phyloP scores from a whole-genome alignment of 495 filamentous ascomycete species.

The Penicillium desertorum region DNA sequence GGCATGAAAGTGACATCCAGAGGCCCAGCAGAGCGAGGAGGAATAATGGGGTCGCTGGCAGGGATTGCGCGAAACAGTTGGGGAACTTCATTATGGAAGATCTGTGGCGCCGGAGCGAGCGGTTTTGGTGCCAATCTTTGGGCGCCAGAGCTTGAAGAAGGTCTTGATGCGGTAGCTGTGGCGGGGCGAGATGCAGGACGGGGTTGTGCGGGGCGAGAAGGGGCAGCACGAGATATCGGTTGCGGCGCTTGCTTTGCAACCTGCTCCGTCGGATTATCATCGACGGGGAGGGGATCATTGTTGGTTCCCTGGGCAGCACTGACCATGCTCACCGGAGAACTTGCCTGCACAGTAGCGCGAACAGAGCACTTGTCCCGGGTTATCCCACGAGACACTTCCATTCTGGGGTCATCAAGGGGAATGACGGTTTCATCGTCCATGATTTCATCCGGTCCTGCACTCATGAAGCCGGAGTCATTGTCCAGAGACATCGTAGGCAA shows the following conservation, averaged over 20 bases:
- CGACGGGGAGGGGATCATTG: conserved; percentile 21
- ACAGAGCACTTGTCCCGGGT: conserved; percentile 43
- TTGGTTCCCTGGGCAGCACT: conserved; percentile 24
- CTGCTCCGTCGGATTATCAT: conserved; percentile 22
- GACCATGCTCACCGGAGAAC: conserved; percentile 28
- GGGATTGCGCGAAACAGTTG: conserved; percentile 46
- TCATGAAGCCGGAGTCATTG: conserved; percentile 80
- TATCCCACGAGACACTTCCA: conserved; percentile 37
- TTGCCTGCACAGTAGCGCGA: conserved; percentile 38
- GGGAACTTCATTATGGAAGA: conserved; percentile 34
- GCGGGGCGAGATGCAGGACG: background rate
- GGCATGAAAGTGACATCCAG: conserved; percentile 9
- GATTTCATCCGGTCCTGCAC: conserved; percentile 63
- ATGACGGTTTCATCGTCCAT: conserved; percentile 52
- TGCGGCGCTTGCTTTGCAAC: conserved; percentile 20
- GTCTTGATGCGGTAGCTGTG: conserved; percentile 29
- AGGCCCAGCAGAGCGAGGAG: conserved; percentile 37
- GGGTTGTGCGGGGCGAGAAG: conserved; percentile 3
- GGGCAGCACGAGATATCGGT: conserved; percentile 27
- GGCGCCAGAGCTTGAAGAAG: conserved; percentile 40
- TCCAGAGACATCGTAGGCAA: conserved; percentile 62
- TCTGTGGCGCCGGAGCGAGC: conserved; percentile 39
- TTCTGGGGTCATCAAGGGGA: conserved; percentile 35
- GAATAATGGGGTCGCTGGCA: conserved; percentile 56
- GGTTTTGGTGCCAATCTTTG: conserved; percentile 40